phyloP scores from a whole-genome alignment of 2,329 filamentous ascomycete species.

The Colletotrichum neosansevieriae region DNA sequence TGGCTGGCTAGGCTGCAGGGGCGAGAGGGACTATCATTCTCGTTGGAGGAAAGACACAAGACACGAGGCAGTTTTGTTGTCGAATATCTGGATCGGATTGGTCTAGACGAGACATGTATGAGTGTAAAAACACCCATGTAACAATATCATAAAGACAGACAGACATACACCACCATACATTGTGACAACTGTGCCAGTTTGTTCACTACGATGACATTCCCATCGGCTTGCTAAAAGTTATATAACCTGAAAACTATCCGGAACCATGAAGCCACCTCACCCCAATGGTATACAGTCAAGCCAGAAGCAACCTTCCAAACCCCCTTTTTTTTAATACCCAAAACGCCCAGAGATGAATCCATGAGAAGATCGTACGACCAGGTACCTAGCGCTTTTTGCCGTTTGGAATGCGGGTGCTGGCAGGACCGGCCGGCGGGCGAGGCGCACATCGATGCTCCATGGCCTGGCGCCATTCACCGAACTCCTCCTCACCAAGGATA shows the following conservation, averaged over 20 bases:
- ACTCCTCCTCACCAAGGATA: constrained; percentile 80
- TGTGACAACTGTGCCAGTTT: neutral
- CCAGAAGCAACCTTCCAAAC: constrained; percentile 17
- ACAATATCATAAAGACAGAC: constrained; percentile 46
- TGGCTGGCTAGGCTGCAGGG: constrained; percentile 16
- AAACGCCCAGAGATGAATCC: constrained; percentile 27
- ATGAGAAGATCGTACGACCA: neutral
- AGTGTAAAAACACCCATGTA: constrained; percentile 50
- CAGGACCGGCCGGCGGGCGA: constrained; percentile 34
- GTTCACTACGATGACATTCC: neutral
- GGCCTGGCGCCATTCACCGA: constrained; percentile 57
- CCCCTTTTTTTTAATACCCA: constrained; percentile 8
- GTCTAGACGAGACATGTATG: constrained; percentile 41
- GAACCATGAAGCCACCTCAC: neutral
- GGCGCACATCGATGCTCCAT: constrained; percentile 37
- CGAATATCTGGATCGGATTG: constrained; percentile 35
- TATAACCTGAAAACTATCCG: neutral
- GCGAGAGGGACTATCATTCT: constrained; percentile 14
- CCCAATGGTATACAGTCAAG: constrained; percentile 14
- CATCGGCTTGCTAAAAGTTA: neutral
- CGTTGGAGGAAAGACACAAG: constrained; percentile 16
- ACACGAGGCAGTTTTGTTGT: constrained; percentile 29
- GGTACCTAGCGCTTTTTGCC: constrained; percentile 31
- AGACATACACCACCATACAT: constrained; percentile 40
- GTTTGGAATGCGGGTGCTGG: constrained; percentile 32